A percentile compares a stretch with the other conserved stretches of the same genome.
Evolutionary conservation across 1,284 basidiomycete species (phyloP).

Genomic region (Trametes hirsuta): DNA sequence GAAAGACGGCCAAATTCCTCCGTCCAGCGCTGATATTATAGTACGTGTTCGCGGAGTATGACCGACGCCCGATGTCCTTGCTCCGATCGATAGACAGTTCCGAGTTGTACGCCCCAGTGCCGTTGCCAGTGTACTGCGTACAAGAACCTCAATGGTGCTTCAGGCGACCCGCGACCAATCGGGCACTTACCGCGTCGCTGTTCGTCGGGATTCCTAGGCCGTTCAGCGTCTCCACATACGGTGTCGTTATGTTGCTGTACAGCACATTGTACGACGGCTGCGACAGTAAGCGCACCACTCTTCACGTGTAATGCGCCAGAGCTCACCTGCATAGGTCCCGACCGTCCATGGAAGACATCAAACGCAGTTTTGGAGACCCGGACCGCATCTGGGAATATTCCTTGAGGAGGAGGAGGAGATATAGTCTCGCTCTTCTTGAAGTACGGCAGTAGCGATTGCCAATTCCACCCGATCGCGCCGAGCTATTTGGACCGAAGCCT

Average conservation of each 20-base stretch:
- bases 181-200: conserved; percentile 27
- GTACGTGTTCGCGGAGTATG: conserved; percentile 30
- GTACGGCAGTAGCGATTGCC: conserved; percentile 21
- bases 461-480: conserved; percentile 19
- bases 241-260: conserved; percentile 24
- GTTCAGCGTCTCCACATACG: conserved; percentile 25
- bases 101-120: conserved; percentile 28
- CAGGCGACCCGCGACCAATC: not conserved
- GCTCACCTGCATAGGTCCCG: conserved; percentile 17
- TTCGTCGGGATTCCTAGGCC: conserved; percentile 27
- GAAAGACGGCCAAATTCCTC: conserved; percentile 15
- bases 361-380: conserved; percentile 3
- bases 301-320: not conserved
- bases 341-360: conserved; percentile 9
- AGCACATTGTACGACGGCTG: conserved; percentile 27
- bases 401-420: conserved; percentile 2
- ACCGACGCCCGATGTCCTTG: conserved; percentile 25
- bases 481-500: not conserved
- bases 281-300: not conserved
- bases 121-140: conserved; percentile 26
- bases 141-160: not conserved
- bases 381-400: conserved; percentile 3
- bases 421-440: conserved; percentile 21
- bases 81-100: conserved; percentile 24
- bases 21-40: conserved; percentile 12